Percentiles rank a stretch among this genome's conserved stretches.
phyloP scores from a whole-genome alignment of 768 basidiomycete genomes.

The Tylopilus subfusipes region DNA sequence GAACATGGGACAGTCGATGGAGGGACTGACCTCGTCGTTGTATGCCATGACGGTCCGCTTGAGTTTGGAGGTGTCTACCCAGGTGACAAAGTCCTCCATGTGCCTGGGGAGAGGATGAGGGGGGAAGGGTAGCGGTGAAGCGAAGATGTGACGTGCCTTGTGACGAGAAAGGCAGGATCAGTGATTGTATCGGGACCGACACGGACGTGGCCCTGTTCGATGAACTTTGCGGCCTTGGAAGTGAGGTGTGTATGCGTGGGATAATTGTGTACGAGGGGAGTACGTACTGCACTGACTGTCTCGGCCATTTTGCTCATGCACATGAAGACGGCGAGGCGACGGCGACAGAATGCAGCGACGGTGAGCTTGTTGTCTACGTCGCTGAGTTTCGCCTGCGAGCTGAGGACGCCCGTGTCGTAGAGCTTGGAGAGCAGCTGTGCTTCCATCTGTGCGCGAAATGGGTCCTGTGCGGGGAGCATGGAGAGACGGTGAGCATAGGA shows the following conservation, averaged over 20 bases:
- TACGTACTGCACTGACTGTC: conserved; percentile 85
- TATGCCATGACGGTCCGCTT: conserved; percentile 94
- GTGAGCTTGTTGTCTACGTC: conserved; percentile 94
- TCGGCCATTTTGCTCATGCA: conserved; percentile 93
- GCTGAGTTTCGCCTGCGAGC: conserved; percentile 80
- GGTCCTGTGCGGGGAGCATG: conserved; percentile 84
- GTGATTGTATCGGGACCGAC: conserved; percentile 95
- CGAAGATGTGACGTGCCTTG: conserved; percentile 50
- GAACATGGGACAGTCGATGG: neutral
- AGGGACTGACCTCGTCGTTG: conserved; percentile 82
- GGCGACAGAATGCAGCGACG: conserved; percentile 89
- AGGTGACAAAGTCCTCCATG: conserved; percentile 99
- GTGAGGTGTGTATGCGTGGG: conserved; percentile 6
- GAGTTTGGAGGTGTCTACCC: conserved; percentile 97
- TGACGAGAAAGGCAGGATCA: conserved; percentile 95
- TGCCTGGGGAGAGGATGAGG: conserved; percentile 47
- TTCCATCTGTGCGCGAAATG: conserved; percentile 82
- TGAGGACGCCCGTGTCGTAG: conserved; percentile 95
- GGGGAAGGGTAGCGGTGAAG: neutral
- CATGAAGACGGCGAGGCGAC: conserved; percentile 90
- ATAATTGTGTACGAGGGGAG: neutral
- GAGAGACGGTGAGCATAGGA: conserved; percentile 84
- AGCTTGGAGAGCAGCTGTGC: conserved; percentile 86
- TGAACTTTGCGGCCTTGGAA: conserved; percentile 93
- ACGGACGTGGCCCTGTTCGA: conserved; percentile 97